Percentiles rank a stretch among this genome's conserved stretches.
Conservation (phyloP, 1,284 basidiomycete species). For the Cryptococcus sp. region DNA sequence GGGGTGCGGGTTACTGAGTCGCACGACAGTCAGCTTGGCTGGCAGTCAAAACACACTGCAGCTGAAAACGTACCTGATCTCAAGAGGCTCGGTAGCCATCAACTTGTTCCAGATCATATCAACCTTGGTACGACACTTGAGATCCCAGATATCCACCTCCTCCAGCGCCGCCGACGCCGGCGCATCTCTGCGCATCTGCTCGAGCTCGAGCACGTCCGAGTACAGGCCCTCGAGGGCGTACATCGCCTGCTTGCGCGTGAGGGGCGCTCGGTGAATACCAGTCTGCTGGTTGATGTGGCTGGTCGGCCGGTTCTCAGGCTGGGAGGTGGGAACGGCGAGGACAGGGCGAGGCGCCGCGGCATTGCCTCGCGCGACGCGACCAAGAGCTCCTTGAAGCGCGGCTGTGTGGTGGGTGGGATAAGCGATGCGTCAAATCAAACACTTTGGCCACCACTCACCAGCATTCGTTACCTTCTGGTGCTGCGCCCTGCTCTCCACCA, state of each 20-base stretch:
- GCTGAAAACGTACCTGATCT: conserved; percentile 65
- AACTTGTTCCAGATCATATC: conserved; percentile 77
- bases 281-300: conserved; percentile 39
- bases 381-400: conserved; percentile 86
- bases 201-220: conserved; percentile 76
- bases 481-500: conserved; percentile 86
- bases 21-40: conserved; percentile 2
- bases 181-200: conserved; percentile 79
- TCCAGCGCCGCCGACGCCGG: conserved; percentile 54
- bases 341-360: conserved; percentile 88
- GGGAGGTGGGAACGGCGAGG: conserved; percentile 68
- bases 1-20: conserved; percentile 79
- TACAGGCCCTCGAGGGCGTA: conserved; percentile 81
- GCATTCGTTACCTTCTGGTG: conserved; percentile 75
- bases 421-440: neutral
- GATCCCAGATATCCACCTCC: conserved; percentile 64
- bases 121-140: conserved; percentile 59
- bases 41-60: conserved; percentile 13
- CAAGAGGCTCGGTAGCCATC: conserved; percentile 83
- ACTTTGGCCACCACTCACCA: conserved; percentile 53
- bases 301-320: conserved; percentile 47
- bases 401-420: conserved; percentile 25
- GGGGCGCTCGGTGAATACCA: conserved; percentile 57
- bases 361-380: conserved; percentile 74
- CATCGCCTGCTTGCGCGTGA: conserved; percentile 74